Base-by-base conservation (phyloP, 2,329 filamentous ascomycete genomes). In the Ceratocystis variospora region DNA sequence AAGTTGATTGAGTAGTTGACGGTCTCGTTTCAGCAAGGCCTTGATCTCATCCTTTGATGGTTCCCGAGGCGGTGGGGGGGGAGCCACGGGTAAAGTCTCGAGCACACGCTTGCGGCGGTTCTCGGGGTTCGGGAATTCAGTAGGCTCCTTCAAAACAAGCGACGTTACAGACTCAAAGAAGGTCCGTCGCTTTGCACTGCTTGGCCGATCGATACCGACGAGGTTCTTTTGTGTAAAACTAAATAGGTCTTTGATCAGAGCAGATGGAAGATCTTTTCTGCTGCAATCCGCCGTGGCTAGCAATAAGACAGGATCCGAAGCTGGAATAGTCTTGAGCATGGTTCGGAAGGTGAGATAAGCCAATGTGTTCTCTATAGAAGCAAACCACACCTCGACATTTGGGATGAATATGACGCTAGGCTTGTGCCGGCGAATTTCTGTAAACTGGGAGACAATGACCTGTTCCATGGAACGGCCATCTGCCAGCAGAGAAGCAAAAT, bases 351-450 rank as follows among this genome's bases (percentile, higher is more conserved):
- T 94, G 44, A 87, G 86, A 66, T 96, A 84, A 2, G 87, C 84
- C 48, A 90, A 78, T 0, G 88, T 86, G 6, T 78, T 77, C n/a
- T 75, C 73, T 19, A 87, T 72, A 31, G 80, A 81, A 19, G 83
- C 77, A 73, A 90, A 93, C 94, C 94, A 99, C 6, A 87, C 83
- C 70, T 96, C 89, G 62, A 97, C 84, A 70, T 91, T 87, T 1
- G 94, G 93, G 55, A 99, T 88, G 75, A 92, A 97, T 63, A 99
- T 94, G 46, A 97, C 90, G 73, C 91, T 95, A 0, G 94, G 94
- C 74, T 96, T 96, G 74, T 96, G 91, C 46, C 92, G 86, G 74
- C 93, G 90, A 46, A 96, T 89, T 77, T 97, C 94, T 0, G 89
- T 86, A 73, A 99, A 97, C 6, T 96, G 80, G 70, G 92, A 87